A percentile compares a stretch with the other conserved stretches of the same genome.
Evolutionary conservation across 2,329 filamentous ascomycete genomes (phyloP).

Genomic region (Thielaviopsis punctulata): DNA sequence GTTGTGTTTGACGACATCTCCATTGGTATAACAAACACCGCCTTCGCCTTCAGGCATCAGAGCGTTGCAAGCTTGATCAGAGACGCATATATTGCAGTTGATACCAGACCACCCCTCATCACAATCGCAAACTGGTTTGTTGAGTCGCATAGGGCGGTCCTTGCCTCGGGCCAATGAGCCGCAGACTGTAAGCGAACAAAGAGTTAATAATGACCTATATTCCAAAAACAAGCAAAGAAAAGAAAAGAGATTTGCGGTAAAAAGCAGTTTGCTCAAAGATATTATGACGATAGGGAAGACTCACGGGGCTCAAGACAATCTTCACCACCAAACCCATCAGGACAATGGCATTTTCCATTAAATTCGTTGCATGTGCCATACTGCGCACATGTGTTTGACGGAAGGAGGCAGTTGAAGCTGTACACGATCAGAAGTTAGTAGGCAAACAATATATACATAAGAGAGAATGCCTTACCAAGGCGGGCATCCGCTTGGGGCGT

Average conservation of each 20-base stretch:
- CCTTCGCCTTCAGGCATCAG: slow-evolving; percentile 70
- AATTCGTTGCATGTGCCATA: slow-evolving; percentile 77
- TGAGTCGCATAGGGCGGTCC: slow-evolving; percentile 58
- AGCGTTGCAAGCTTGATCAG: slow-evolving; percentile 67
- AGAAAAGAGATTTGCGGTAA: no score
- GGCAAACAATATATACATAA: slow-evolving; percentile 17
- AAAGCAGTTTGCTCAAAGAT: no score
- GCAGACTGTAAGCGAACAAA: slow-evolving; percentile 39
- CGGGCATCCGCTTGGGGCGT: slow-evolving; percentile 60
- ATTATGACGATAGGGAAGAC: slow-evolving; percentile 18
- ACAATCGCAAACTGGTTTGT: slow-evolving; percentile 54
- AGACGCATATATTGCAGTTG: slow-evolving; percentile 92
- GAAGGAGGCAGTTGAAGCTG: slow-evolving; percentile 95
- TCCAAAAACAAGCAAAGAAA: no score
- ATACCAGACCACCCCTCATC: slow-evolving; percentile 90
- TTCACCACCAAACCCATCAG: slow-evolving; percentile 81
- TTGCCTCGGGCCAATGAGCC: slow-evolving; percentile 70
- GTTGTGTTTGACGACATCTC: slow-evolving; percentile 82
- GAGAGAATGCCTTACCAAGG: slow-evolving; percentile 42
- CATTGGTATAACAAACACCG: slow-evolving; percentile 82
- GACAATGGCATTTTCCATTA: slow-evolving; percentile 85
- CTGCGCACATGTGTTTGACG: slow-evolving; percentile 80
- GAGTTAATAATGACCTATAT: background rate
- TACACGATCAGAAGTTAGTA: slow-evolving; percentile 13
- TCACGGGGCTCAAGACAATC: slow-evolving; percentile 72